Base-by-base conservation (phyloP, 176 grass and related monocot species). In the Saccharum spontaneum region DNA sequence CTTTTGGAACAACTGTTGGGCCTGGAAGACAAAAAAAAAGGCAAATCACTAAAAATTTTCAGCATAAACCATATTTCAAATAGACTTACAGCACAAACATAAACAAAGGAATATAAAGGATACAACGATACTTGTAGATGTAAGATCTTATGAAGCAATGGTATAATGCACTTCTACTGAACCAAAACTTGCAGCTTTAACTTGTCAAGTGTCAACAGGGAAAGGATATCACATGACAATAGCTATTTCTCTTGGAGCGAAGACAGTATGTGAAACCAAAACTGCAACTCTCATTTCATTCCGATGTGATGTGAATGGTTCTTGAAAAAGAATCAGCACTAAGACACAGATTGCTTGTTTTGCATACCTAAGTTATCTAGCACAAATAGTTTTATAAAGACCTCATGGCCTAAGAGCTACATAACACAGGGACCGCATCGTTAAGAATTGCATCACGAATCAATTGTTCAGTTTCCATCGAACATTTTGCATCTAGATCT, bases 1-100 rank as follows among this genome's bases (percentile, higher is more conserved):
- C 76, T 91, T 95, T 28, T 91, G 82, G 79, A 98, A 91, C 54
- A 94, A 78, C 30, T 93, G 87, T 1, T 90, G 90, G 33, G 71
- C 87, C 90, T 94, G 70, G 7, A 55, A 78, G 40, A 71, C 4
- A 49, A 2, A 34, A 79, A 40, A 79, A 40, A 18, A 74, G 43
- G 54, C 6, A 23, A 45, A 43, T 57, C 68, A 73, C 75, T 28
- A 46, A 76, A 9, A 1, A 61, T 1, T 60, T 60, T 10, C 57
- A 61, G n/a, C n/a, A 24, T 61, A 61, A 61, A 61, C n/a, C 57
- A 24, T 60, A 23, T 60, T 59, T 60, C 8, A 60, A 60, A 60
- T 23, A 60, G 3, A 60, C 22, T 23, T n/a, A 2, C 54, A 4
- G 20, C 22, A 23, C 23, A 60, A 60, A 60, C 8, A 60, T 10